phyloP scores from a whole-genome alignment of 2,329 filamentous ascomycete species.

The Lojkania enalia region DNA sequence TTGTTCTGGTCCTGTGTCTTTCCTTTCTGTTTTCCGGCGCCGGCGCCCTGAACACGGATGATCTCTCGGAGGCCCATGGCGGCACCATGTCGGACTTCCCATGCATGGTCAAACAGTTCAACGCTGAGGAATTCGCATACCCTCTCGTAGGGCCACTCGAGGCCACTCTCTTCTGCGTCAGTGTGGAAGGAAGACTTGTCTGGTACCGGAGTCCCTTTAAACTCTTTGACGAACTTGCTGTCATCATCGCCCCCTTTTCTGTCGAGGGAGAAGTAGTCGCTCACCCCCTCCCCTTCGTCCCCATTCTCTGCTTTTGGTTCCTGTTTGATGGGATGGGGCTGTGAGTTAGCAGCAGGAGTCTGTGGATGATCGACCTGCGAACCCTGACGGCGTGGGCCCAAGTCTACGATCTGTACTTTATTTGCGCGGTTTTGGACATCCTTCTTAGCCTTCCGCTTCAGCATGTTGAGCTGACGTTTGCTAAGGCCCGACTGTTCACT shows the following conservation, averaged over 20 bases:
- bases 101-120: slow-evolving; percentile 88
- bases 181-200: slow-evolving; percentile 86
- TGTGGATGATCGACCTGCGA: slow-evolving; percentile 62
- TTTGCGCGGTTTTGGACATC: slow-evolving; percentile 87
- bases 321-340: slow-evolving; percentile 62
- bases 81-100: slow-evolving; percentile 95
- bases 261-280: slow-evolving; percentile 91
- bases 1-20: slow-evolving; percentile 77
- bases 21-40: slow-evolving; percentile 76
- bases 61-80: slow-evolving; percentile 94
- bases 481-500: slow-evolving; percentile 65
- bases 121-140: slow-evolving; percentile 92
- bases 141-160: slow-evolving; percentile 91
- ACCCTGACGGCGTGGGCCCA: slow-evolving; percentile 67
- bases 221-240: slow-evolving; percentile 89
- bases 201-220: slow-evolving; percentile 79
- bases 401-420: slow-evolving; percentile 86
- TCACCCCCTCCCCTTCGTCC: slow-evolving; percentile 53
- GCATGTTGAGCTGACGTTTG: slow-evolving; percentile 88
- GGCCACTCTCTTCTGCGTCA: slow-evolving; percentile 74
- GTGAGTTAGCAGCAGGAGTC: slow-evolving; percentile 52
- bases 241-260: slow-evolving; percentile 82
- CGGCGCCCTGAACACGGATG: slow-evolving; percentile 84
- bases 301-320: slow-evolving; percentile 64
- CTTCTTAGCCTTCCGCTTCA: slow-evolving; percentile 92